A percentile compares a stretch with the other conserved stretches of the same genome.
Conservation (phyloP, 148 eudicot species). For the Arbutus unedo region DNA sequence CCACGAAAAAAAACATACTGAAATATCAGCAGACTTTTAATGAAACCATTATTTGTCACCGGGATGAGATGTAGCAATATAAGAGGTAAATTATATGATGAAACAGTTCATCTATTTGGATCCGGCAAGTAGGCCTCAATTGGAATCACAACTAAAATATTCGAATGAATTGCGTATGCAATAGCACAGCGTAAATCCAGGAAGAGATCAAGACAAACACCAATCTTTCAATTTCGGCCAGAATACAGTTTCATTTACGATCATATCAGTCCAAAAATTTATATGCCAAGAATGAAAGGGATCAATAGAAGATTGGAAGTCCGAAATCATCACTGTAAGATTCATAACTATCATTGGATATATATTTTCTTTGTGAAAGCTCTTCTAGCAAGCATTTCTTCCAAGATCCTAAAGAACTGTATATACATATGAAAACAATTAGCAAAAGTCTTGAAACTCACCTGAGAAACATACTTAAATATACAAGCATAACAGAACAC, state of each 20-base stretch:
- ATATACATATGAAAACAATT: not conserved
- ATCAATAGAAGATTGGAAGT: not conserved
- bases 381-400: too few species aligned
- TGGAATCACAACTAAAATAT: too few species aligned
- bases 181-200: not conserved
- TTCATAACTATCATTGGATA: too few species aligned
- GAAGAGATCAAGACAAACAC: not conserved
- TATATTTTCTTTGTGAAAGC: too few species aligned
- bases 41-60: not conserved
- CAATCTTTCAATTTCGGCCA: not conserved
- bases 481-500: constrained; percentile 95
- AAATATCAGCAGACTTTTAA: not conserved
- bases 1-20: not conserved
- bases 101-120: not conserved
- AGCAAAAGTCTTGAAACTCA: constrained; percentile 24
- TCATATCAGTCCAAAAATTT: not conserved
- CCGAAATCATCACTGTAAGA: too few species aligned
- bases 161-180: not conserved
- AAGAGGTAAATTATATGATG: not conserved
- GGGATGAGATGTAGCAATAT: not conserved
- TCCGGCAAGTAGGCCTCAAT: too few species aligned
- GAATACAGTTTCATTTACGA: too few species aligned
- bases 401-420: too few species aligned
- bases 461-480: constrained; percentile 92
- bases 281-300: not conserved